Conservation (phyloP, 148 eudicot species). For the Amaranthus palmeri region DNA sequence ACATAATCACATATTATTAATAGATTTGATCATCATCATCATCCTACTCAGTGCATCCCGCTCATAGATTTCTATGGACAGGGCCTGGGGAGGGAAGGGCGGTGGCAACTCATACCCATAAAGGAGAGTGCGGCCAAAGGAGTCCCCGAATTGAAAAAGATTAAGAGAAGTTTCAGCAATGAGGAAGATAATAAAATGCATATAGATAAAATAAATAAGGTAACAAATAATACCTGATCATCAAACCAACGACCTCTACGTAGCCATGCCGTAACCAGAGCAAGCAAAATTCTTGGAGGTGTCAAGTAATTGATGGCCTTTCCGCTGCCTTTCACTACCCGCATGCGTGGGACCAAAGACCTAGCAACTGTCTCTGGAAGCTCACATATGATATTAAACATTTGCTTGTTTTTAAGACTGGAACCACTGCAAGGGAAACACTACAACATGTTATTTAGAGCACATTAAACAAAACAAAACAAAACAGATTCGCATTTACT, state of each 20-base stretch:
- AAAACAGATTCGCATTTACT: neutral
- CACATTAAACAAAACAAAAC: neutral
- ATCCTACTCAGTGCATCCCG: neutral
- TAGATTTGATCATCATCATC: neutral
- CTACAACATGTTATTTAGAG: neutral
- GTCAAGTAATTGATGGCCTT: slow-evolving; percentile 95
- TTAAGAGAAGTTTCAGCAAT: neutral
- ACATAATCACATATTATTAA: neutral
- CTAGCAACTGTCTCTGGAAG: slow-evolving; percentile 98
- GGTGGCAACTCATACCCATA: no score
- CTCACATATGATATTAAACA: slow-evolving; percentile 97
- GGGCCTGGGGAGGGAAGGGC: neutral
- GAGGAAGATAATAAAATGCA: neutral
- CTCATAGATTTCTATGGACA: no score
- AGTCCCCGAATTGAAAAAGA: no score
- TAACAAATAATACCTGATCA: slow-evolving; percentile 59
- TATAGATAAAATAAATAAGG: neutral
- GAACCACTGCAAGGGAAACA: slow-evolving; percentile 66
- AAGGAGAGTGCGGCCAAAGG: no score
- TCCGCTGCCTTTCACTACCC: slow-evolving; percentile 94
- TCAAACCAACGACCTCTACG: slow-evolving; percentile 97
- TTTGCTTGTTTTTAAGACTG: slow-evolving; percentile 80
- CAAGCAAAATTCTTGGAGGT: slow-evolving; percentile 95
- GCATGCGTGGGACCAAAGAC: slow-evolving; percentile 91
- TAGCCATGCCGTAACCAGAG: slow-evolving; percentile 93